Evolutionary conservation across 2,329 filamentous ascomycete species (phyloP), one percentile per base, ranked within the genome.

Genomic region (Sporothrix brasiliensis): DNA sequence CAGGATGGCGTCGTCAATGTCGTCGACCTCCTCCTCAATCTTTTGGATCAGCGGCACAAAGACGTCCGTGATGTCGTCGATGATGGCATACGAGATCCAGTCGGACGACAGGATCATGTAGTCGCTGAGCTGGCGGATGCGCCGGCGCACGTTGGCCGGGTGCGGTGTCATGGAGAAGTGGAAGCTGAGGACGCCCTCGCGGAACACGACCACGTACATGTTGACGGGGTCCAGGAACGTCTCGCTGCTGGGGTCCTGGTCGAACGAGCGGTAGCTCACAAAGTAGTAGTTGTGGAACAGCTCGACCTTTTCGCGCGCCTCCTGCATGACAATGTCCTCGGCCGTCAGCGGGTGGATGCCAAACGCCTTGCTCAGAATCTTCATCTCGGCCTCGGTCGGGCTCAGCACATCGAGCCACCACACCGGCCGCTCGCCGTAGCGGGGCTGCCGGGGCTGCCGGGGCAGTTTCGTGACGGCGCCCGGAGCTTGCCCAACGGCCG

Each of bases 281-380:
- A 99, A 97, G 80, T 99, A 99, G 82, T 99, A 99, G 78, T 97
- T 92, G 47, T 92, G 90, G 84, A 99, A 99, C 0, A 99, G 85
- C 79, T 99, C 95, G 0, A 99, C 95, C 81, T 99, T 99, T 78
- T 99, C 95, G 27, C 95, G 94, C 53, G 94, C 92, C 82, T 99
- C 95, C 79, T 98, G 93, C 83, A 97, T 90, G 86, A 98, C 91
- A 76, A 99, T 97, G 78, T 99, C 95, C 79, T 99, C 95, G 1
- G 93, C 91, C 0, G 95, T 99, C 71, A 99, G 83, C 0, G 95
- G 94, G 81, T 99, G 95, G 72, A 99, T 97, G 19, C 93, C 93
- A 78, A 99, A 99, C 0, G 95, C 87, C 77, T 96, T 97, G 41
- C 92, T 89, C 53, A 99, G 86, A 10, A 95, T 89, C 78, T 94